Conservation (phyloP, 768 basidiomycete species). For the Tylopilus balloui region DNA sequence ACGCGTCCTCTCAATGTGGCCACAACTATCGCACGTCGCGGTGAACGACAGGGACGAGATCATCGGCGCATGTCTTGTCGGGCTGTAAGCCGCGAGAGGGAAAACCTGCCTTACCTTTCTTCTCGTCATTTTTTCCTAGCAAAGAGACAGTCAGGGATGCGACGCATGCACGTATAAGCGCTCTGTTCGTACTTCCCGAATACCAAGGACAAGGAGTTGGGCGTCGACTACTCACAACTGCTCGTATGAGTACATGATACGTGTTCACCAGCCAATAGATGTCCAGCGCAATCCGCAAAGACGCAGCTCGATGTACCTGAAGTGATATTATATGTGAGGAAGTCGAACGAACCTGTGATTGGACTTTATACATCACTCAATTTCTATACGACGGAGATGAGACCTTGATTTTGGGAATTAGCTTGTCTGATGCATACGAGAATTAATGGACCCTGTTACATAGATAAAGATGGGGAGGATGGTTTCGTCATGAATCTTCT, state of each 20-base stretch:
- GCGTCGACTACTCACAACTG: conserved; percentile 1
- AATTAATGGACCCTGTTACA: background rate
- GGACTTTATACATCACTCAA: conserved; percentile 4
- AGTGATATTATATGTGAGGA: conserved; percentile 4
- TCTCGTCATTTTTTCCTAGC: background rate
- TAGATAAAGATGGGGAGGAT: conserved; percentile 3
- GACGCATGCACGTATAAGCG: conserved; percentile 3
- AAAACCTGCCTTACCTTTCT: background rate
- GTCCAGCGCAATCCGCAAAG: conserved; percentile 1
- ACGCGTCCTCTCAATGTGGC: background rate
- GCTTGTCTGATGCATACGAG: background rate
- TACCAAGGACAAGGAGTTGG: conserved; percentile 9
- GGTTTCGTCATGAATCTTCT: conserved; percentile 1
- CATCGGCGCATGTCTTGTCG: conserved; percentile 9
- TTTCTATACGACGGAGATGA: conserved; percentile 1
- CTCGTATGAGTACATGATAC: background rate
- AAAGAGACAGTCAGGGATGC: conserved; percentile 4
- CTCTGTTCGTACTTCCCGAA: conserved; percentile 4
- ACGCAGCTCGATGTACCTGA: background rate
- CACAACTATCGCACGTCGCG: conserved; percentile 1
- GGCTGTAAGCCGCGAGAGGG: background rate
- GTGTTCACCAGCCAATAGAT: background rate
- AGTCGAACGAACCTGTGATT: conserved; percentile 12
- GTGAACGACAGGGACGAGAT: conserved; percentile 1
- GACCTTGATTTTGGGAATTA: conserved; percentile 2